A percentile compares a stretch with the other conserved stretches of the same genome.
phyloP scores from a whole-genome alignment of 345 rosid species.

The Diplotaxis tenuifolia region DNA sequence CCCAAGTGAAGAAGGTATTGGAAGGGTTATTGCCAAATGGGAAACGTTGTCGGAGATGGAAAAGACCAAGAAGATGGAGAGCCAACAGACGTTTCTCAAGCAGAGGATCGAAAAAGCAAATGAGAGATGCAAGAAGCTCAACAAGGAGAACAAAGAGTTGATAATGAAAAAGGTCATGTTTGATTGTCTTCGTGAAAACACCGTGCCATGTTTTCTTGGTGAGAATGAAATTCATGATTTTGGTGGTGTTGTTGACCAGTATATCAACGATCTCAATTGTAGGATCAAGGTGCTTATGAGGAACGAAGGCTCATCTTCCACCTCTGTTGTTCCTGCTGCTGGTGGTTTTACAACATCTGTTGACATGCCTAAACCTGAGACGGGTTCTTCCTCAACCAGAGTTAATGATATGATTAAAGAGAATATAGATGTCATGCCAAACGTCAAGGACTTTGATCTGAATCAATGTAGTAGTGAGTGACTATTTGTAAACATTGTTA shows the following conservation, averaged over 20 bases:
- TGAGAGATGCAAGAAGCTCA: background rate
- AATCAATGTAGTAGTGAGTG: constrained; percentile 7
- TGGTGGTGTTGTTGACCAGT: background rate
- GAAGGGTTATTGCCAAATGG: background rate
- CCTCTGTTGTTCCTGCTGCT: background rate
- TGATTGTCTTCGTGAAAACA: background rate
- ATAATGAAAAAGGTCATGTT: background rate
- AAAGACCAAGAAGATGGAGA: background rate
- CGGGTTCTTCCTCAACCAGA: background rate
- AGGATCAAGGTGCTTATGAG: background rate
- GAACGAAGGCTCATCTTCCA: constrained; percentile 2
- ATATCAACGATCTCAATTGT: background rate
- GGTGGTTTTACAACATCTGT: background rate
- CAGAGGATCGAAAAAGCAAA: background rate
- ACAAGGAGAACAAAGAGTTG: background rate
- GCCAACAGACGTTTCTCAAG: background rate
- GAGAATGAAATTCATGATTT: background rate
- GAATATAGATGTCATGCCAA: background rate
- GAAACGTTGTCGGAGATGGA: background rate
- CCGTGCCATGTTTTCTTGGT: background rate
- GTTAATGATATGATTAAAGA: background rate
- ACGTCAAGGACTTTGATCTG: constrained; percentile 22
- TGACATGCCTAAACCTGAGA: constrained; percentile 4
- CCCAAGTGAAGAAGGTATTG: constrained; percentile 24
- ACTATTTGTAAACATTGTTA: background rate